phyloP scores from a whole-genome alignment of 345 rosid genomes.

The Citrus trifoliata region DNA sequence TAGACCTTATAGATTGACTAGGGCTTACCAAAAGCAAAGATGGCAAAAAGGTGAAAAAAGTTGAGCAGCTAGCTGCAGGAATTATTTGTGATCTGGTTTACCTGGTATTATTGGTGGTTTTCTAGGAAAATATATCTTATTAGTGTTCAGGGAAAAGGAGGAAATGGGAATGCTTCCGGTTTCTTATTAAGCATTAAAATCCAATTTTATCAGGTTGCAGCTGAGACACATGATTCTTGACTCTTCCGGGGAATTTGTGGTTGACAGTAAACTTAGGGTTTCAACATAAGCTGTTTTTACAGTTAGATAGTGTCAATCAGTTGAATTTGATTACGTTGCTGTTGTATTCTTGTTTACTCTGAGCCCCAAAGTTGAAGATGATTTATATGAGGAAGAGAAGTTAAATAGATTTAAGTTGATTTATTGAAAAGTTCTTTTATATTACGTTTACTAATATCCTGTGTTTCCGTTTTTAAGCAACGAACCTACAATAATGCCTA shows the following conservation, averaged over 20 bases:
- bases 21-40: neutral
- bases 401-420: neutral
- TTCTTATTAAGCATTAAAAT: neutral
- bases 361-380: neutral
- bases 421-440: neutral
- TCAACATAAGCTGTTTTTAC: neutral
- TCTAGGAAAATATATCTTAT: neutral
- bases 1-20: neutral
- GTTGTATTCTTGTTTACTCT: neutral
- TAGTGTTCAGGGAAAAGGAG: neutral
- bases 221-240: neutral
- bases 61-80: neutral
- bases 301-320: neutral
- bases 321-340: neutral
- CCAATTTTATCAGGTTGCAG: neutral
- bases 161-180: neutral
- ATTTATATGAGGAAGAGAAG: neutral
- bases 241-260: neutral
- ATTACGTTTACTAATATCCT: conserved; percentile 12
- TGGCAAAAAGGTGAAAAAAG: neutral
- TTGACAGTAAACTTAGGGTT: neutral
- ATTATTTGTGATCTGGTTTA: neutral
- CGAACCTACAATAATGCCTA: conserved; percentile 50
- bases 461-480: conserved; percentile 37
- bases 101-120: neutral